A percentile compares a stretch with the other conserved stretches of the same genome.
Conservation (phyloP, 2,329 filamentous ascomycete species). For the Penicillium sp. region DNA sequence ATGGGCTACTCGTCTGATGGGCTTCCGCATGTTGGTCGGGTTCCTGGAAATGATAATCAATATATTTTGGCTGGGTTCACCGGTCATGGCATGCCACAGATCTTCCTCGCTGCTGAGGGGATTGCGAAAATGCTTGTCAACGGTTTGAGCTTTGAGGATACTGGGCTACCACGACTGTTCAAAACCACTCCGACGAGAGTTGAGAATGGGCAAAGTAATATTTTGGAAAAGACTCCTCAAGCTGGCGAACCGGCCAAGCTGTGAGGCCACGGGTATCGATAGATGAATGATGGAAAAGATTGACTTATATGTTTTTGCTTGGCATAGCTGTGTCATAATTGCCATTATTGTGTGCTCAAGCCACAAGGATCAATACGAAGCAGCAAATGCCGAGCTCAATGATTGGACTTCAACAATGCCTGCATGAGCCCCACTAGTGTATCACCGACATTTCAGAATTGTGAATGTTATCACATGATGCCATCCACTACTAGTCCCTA, state of each 20-base stretch:
- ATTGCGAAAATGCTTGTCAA: conserved; percentile 55
- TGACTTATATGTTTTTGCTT: not conserved
- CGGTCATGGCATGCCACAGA: conserved; percentile 67
- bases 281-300: not conserved
- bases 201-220: not conserved
- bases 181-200: conserved; percentile 17
- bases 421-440: too few species aligned
- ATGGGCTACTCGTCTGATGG: conserved; percentile 55
- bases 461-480: too few species aligned
- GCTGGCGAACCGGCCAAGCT: not conserved
- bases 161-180: conserved; percentile 34
- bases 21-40: conserved; percentile 54
- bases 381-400: not conserved
- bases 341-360: not conserved
- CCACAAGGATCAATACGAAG: not conserved
- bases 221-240: not conserved
- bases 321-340: not conserved
- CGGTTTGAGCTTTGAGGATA: conserved; percentile 25
- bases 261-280: not conserved
- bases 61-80: conserved; percentile 63
- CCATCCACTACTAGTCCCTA: too few species aligned
- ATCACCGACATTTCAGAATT: too few species aligned
- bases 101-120: conserved; percentile 60
- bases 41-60: conserved; percentile 47
- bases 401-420: not conserved